Evolutionary conservation across 352 stramenopile species (phyloP), one percentile per base, ranked within the genome.

Genomic region (Blastocystis sp.): DNA sequence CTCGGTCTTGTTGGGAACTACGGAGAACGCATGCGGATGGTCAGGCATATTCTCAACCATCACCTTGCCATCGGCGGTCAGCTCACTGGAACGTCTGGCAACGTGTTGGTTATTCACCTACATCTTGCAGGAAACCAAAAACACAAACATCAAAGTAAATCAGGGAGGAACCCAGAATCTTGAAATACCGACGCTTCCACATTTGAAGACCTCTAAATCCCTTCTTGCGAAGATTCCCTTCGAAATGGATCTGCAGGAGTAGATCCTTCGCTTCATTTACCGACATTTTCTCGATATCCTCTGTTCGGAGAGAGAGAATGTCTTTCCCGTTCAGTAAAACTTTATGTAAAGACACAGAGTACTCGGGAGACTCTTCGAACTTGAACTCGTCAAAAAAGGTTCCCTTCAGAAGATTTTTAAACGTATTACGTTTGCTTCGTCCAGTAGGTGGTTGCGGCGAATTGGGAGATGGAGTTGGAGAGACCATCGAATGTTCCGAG

Each of bases 11-110:
- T 80, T 80, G 9, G 70, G 70, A 37, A 64, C n/a, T 4, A 80
- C 64, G 4, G 70, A 80, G 45, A 80, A 80, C 34, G 70, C 70
- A 41, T 50, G 64, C 6, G 70, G 70, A 64, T 80, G 70, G 34
- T 47, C 70, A 20, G 45, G 20, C n/a, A 80, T 80, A 23, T 80
- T 80, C 70, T 80, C 70, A n/a, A 80, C 70, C 70, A 80, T 80
- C 70, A 80, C 70, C 37, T 80, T 80, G 34, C 70, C 70, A 64
- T 80, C 70, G 18, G 70, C 70, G 20, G 70, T 80, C 62, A 80
- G 62, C 23, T 80, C 70, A 26, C 45, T 61, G n/a, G 20, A 23
- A 20, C 39, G 45, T 26, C 70, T 26, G 15, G 70, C 45, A 5
- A 63, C 70, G 23, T 63, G 62, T 6, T 13, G 34, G 45, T 80